These are phyloP conservation scores for Aspergillus diversus DNA, from an alignment of 495 filamentous ascomycete species.

Conservation along the genomic window DNA sequence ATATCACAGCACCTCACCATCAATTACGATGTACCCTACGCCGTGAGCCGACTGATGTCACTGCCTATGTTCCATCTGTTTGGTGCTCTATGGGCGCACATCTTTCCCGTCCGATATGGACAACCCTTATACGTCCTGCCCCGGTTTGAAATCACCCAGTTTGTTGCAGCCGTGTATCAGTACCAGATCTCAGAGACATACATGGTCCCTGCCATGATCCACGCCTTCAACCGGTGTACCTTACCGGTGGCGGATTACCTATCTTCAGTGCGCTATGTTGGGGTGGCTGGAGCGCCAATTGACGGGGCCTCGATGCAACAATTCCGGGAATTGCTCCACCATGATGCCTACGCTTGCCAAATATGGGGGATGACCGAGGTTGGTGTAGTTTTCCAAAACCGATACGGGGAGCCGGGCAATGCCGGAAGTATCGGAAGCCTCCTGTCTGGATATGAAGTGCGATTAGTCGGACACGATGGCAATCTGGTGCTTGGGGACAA, in stretches of 20 bases:
- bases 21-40: slow-evolving; percentile 50
- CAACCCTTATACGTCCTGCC: slow-evolving; percentile 61
- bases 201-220: slow-evolving; percentile 65
- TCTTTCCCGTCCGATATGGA: slow-evolving; percentile 59
- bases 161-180: slow-evolving; percentile 56
- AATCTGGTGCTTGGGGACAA: slow-evolving; percentile 51
- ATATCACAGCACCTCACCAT: slow-evolving; percentile 57
- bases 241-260: slow-evolving; percentile 50
- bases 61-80: slow-evolving; percentile 71
- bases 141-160: slow-evolving; percentile 60
- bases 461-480: slow-evolving; percentile 55
- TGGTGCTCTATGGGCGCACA: slow-evolving; percentile 55
- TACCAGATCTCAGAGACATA: slow-evolving; percentile 63
- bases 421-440: slow-evolving; percentile 67
- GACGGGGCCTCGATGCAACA: slow-evolving; percentile 31
- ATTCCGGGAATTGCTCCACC: slow-evolving; percentile 25
- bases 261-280: slow-evolving; percentile 47
- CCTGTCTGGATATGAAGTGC: slow-evolving; percentile 67
- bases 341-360: slow-evolving; percentile 25
- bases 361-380: slow-evolving; percentile 50
- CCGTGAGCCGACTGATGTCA: slow-evolving; percentile 55
- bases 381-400: slow-evolving; percentile 57
- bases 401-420: slow-evolving; percentile 43
- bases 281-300: slow-evolving; percentile 32
- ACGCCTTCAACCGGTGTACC: slow-evolving; percentile 50